Evolutionary conservation across 1,284 basidiomycete genomes (phyloP).

Genomic region (Boletus semigastroideus): DNA sequence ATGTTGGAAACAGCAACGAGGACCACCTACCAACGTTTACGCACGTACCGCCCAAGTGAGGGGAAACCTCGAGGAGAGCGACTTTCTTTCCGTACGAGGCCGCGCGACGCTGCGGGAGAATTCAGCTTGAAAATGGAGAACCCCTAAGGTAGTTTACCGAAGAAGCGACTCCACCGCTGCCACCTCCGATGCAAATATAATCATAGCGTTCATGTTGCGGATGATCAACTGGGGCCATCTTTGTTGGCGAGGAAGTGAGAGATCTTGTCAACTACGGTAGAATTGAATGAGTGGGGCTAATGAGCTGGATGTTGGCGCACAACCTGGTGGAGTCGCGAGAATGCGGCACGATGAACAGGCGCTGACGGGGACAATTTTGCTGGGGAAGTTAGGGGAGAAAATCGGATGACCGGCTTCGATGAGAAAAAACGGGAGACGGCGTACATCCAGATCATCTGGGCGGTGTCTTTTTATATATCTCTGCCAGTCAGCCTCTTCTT

Average conservation of each 20-base stretch:
- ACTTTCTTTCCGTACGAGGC: constrained; percentile 94
- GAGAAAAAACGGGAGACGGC: constrained; percentile 3
- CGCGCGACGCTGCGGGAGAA: constrained; percentile 65
- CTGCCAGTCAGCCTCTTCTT: constrained; percentile 1
- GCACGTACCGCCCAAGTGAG: constrained; percentile 90
- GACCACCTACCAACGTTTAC: constrained; percentile 82
- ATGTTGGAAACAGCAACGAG: background rate
- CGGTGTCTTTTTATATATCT: constrained; percentile 17
- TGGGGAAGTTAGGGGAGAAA: constrained; percentile 3
- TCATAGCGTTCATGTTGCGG: constrained; percentile 65
- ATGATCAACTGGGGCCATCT: constrained; percentile 70
- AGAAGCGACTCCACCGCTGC: constrained; percentile 79
- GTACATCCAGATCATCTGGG: constrained; percentile 12
- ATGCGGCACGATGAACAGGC: constrained; percentile 5
- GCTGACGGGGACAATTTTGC: constrained; percentile 13
- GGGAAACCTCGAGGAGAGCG: constrained; percentile 81
- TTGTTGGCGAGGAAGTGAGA: constrained; percentile 41
- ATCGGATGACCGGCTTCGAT: constrained; percentile 8
- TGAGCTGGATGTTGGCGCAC: background rate
- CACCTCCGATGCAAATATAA: constrained; percentile 81
- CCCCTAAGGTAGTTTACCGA: constrained; percentile 44
- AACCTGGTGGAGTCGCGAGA: constrained; percentile 34
- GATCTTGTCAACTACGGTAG: constrained; percentile 48
- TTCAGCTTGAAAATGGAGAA: background rate
- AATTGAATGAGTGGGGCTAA: background rate